These are phyloP conservation scores for Ramicandelaber brevisporus DNA, from an alignment of 192 early-diverging fungal species.

Conservation along the genomic window DNA sequence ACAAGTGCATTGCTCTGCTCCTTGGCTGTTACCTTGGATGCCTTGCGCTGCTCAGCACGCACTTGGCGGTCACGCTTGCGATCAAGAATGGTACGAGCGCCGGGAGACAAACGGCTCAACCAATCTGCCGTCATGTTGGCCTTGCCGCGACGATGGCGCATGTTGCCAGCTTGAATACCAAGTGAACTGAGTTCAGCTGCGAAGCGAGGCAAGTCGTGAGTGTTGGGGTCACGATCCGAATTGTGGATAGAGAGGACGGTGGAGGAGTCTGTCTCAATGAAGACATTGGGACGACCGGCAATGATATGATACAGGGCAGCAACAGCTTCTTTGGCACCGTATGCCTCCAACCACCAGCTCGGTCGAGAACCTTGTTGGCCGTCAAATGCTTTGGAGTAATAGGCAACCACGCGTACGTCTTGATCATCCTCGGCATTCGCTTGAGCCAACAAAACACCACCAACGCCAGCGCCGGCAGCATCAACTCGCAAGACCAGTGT, in stretches of 20 bases:
- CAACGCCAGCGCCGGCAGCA: constrained; percentile 4
- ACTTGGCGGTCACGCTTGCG: too few species aligned
- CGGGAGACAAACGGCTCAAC: too few species aligned
- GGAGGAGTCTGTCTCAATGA: constrained; percentile 6
- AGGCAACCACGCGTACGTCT: constrained; percentile 4
- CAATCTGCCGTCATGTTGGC: too few species aligned
- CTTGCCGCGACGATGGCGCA: too few species aligned
- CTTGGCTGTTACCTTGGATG: too few species aligned
- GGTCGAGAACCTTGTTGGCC: constrained; percentile 3
- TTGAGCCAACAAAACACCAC: constrained; percentile 6
- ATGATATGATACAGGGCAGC: constrained; percentile 8
- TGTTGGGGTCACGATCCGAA: constrained; percentile 1
- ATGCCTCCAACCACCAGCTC: constrained; percentile 5
- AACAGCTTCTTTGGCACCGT: constrained; percentile 3
- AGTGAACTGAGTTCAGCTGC: background rate
- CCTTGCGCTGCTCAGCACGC: too few species aligned
- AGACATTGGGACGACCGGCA: constrained; percentile 5
- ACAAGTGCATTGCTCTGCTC: too few species aligned
- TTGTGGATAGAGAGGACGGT: constrained; percentile 3
- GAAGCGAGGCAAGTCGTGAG: background rate
- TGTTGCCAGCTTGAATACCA: constrained; percentile 2
- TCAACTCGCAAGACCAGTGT: constrained; percentile 4
- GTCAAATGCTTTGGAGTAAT: constrained; percentile 5
- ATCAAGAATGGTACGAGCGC: too few species aligned
- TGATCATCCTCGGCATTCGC: background rate